These are phyloP conservation scores for Cercospora sesami DNA, from an alignment of 2,329 filamentous ascomycete genomes.

Conservation along the genomic window DNA sequence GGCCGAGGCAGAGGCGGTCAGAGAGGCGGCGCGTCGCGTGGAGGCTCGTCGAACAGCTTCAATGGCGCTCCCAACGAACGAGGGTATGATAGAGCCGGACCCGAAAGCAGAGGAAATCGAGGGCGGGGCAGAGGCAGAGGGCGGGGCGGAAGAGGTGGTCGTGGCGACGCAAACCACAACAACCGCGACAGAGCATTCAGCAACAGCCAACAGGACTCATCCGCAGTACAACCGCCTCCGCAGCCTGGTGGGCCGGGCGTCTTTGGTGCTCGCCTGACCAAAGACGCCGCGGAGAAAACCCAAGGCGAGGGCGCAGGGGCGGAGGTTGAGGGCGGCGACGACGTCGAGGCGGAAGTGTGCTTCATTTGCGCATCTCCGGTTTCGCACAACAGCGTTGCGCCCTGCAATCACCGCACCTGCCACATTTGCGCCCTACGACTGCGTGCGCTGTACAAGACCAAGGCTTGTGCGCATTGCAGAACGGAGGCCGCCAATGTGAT, in stretches of 20 bases:
- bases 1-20: slow-evolving; percentile 29
- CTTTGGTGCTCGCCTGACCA: slow-evolving; percentile 51
- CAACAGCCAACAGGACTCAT: slow-evolving; percentile 31
- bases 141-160: slow-evolving; percentile 39
- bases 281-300: slow-evolving; percentile 45
- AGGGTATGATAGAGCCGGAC: slow-evolving; percentile 15
- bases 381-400: slow-evolving; percentile 81
- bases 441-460: slow-evolving; percentile 92
- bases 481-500: slow-evolving; percentile 78
- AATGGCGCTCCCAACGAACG: slow-evolving; percentile 19
- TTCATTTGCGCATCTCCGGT: slow-evolving; percentile 96
- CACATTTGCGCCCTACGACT: slow-evolving; percentile 92
- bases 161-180: slow-evolving; percentile 25
- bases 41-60: slow-evolving; percentile 17
- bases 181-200: slow-evolving; percentile 39
- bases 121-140: slow-evolving; percentile 33
- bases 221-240: slow-evolving; percentile 41
- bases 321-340: slow-evolving; percentile 22
- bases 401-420: slow-evolving; percentile 94
- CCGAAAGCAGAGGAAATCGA: slow-evolving; percentile 20
- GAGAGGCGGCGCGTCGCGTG: slow-evolving; percentile 25
- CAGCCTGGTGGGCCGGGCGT: slow-evolving; percentile 40
- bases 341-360: slow-evolving; percentile 69
- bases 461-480: slow-evolving; percentile 94
- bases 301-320: slow-evolving; percentile 34